Conservation (phyloP, 2,329 filamentous ascomycete species). For the Ophiostoma sp. region DNA sequence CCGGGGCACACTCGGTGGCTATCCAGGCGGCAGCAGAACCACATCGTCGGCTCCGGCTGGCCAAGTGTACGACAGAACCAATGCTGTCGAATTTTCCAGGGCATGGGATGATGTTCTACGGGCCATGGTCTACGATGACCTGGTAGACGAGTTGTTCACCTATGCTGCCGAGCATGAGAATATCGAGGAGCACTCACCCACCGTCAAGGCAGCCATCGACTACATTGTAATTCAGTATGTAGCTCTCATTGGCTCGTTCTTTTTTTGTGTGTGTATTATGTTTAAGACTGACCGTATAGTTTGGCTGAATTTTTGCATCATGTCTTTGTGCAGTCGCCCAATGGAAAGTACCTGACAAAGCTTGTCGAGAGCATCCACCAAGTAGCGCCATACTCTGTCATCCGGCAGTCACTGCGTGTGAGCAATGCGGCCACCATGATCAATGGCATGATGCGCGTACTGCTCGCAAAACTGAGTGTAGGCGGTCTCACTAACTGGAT, state of each 20-base stretch:
- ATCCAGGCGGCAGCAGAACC: constrained; percentile 31
- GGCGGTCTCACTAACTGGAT: constrained; percentile 74
- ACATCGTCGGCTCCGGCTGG: neutral
- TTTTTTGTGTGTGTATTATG: neutral
- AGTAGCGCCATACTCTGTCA: constrained; percentile 64
- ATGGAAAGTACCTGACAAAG: constrained; percentile 68
- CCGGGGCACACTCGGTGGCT: constrained; percentile 60
- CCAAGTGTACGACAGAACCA: constrained; percentile 51
- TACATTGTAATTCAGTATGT: constrained; percentile 62
- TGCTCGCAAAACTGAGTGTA: constrained; percentile 73
- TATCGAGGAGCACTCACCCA: constrained; percentile 57
- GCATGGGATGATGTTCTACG: constrained; percentile 65
- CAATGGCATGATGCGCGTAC: constrained; percentile 63
- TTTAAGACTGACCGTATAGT: constrained; percentile 37
- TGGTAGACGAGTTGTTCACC: constrained; percentile 61
- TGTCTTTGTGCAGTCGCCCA: constrained; percentile 65
- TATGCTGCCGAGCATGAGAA: constrained; percentile 56
- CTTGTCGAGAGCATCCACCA: constrained; percentile 65
- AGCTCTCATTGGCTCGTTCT: neutral
- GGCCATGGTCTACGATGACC: constrained; percentile 60
- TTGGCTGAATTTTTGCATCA: constrained; percentile 70
- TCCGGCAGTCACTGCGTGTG: constrained; percentile 67
- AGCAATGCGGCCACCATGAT: constrained; percentile 81
- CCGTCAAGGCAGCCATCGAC: constrained; percentile 60
- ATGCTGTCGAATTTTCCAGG: constrained; percentile 54